Evolutionary conservation across 1,139 yeast species (phyloP).

Genomic region (Candida neerlandica): DNA sequence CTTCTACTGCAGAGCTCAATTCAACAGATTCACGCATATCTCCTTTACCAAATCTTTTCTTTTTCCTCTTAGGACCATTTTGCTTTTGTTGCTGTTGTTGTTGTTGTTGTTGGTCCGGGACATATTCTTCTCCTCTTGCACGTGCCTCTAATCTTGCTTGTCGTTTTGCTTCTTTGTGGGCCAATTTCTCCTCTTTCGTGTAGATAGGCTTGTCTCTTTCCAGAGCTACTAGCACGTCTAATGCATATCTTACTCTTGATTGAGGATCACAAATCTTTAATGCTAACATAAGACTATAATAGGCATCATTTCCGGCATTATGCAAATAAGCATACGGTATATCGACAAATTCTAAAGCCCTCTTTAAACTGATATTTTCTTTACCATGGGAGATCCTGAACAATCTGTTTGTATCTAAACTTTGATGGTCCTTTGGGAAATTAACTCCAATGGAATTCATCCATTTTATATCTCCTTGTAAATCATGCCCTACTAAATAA

Average conservation of each 20-base stretch:
- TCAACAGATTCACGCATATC: conserved; percentile 6
- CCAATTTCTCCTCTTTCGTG: conserved; percentile 9
- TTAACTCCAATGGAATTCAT: conserved; percentile 48
- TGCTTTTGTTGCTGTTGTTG: neutral
- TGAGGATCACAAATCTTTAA: conserved; percentile 68
- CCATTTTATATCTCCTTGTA: conserved; percentile 64
- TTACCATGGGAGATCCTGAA: conserved; percentile 33
- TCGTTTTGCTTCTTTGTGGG: conserved; percentile 1
- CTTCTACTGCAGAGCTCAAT: conserved; percentile 5
- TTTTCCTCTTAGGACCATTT: neutral
- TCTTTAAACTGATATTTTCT: conserved; percentile 51
- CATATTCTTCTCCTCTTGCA: conserved; percentile 2
- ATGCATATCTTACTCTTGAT: conserved; percentile 32
- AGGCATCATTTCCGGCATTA: conserved; percentile 85
- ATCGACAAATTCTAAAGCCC: conserved; percentile 50
- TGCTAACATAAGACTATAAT: conserved; percentile 62
- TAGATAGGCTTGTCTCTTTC: conserved; percentile 4
- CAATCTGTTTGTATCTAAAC: conserved; percentile 56
- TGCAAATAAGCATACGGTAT: conserved; percentile 72
- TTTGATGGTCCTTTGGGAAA: conserved; percentile 37
- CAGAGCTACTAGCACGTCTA: conserved; percentile 23
- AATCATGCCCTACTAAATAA: conserved; percentile 68
- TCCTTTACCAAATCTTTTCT: neutral
- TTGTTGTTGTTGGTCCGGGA: neutral
- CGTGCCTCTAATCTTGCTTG: conserved; percentile 3